These are phyloP conservation scores for Lactuca sativa DNA, from an alignment of 129 eudicot species.

Conservation along the genomic window DNA sequence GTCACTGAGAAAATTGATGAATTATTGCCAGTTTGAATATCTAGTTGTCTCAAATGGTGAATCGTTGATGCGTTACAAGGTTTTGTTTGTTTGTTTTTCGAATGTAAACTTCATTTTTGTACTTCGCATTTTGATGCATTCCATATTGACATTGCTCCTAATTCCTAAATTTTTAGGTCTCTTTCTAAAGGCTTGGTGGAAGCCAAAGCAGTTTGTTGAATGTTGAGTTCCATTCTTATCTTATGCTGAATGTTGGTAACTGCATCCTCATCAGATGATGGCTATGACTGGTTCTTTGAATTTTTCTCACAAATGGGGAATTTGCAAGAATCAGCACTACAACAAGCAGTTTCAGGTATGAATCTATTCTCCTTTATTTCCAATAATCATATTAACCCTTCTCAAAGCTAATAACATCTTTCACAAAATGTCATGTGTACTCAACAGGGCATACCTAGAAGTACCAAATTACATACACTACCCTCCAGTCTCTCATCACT, in stretches of 20 bases:
- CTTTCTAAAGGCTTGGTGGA: background rate
- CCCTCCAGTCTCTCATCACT: slow-evolving; percentile 45
- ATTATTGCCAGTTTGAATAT: background rate
- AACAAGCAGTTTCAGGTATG: slow-evolving; percentile 51
- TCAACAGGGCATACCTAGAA: slow-evolving; percentile 46
- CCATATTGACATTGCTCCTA: too few relatives aligned
- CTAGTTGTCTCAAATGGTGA: background rate
- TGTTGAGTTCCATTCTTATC: slow-evolving; percentile 18
- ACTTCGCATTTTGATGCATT: background rate
- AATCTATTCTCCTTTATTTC: background rate
- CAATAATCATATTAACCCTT: background rate
- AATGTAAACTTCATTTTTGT: background rate
- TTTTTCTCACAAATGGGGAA: slow-evolving; percentile 54
- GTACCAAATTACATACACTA: slow-evolving; percentile 40
- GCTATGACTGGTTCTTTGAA: slow-evolving; percentile 67
- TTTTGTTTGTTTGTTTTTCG: background rate
- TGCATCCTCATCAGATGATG: slow-evolving; percentile 33
- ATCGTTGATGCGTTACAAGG: background rate
- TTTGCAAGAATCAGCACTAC: slow-evolving; percentile 53
- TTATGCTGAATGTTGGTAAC: slow-evolving; percentile 26
- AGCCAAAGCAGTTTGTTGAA: slow-evolving; percentile 15
- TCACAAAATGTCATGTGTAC: slow-evolving; percentile 12
- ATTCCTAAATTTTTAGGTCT: too few relatives aligned
- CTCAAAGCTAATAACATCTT: slow-evolving; percentile 3
- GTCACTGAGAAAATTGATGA: slow-evolving; percentile 3